These are phyloP conservation scores for Plectranthus barbatus DNA, from an alignment of 257 asterid species.

Conservation along the genomic window DNA sequence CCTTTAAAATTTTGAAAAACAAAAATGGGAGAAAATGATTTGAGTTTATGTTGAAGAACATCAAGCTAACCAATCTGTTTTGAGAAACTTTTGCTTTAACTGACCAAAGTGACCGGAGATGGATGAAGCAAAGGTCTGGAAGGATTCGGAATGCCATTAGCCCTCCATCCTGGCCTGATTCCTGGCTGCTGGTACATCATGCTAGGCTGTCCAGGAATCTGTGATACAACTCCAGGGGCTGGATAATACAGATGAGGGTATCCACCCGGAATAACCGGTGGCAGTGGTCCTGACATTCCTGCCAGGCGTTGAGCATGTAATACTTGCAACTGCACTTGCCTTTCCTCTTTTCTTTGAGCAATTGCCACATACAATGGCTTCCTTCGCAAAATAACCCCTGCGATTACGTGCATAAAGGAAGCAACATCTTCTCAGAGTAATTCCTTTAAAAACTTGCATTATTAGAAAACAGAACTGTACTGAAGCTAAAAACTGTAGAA, in stretches of 20 bases:
- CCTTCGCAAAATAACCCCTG: slow-evolving; percentile 61
- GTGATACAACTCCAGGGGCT: slow-evolving; percentile 42
- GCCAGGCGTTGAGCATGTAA: slow-evolving; percentile 49
- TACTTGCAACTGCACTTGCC: slow-evolving; percentile 56
- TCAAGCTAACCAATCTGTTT: background rate
- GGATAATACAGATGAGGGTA: slow-evolving; percentile 59
- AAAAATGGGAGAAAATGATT: background rate
- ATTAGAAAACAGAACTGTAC: background rate
- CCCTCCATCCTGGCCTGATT: slow-evolving; percentile 67
- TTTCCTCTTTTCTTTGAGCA: slow-evolving; percentile 90
- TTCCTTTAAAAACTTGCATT: background rate
- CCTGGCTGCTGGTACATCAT: slow-evolving; percentile 50
- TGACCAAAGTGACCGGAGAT: slow-evolving; percentile 48
- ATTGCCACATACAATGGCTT: slow-evolving; percentile 72
- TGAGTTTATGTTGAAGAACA: background rate
- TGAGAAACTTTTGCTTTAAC: slow-evolving; percentile 7
- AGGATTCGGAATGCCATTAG: slow-evolving; percentile 39
- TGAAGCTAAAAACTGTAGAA: background rate
- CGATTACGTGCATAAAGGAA: slow-evolving; percentile 8
- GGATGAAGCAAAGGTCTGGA: slow-evolving; percentile 45
- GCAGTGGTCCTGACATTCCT: slow-evolving; percentile 46
- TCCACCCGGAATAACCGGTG: slow-evolving; percentile 53
- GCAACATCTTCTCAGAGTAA: background rate
- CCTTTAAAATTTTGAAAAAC: slow-evolving; percentile 20
- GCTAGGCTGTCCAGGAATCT: slow-evolving; percentile 42